Base-by-base conservation (phyloP, 73 alveolate genomes). In the Tetrahymena borealis region DNA sequence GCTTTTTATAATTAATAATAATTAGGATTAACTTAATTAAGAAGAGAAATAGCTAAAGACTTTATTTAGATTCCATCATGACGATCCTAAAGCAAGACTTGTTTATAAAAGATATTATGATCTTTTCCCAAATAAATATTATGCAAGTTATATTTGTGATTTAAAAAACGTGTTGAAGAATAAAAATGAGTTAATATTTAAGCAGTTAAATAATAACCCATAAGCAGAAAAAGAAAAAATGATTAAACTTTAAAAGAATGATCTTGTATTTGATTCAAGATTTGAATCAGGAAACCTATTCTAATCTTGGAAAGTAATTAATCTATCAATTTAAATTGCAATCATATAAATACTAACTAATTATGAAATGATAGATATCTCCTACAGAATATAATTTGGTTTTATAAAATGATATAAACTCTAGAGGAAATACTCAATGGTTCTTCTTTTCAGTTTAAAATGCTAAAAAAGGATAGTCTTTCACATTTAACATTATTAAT, bases 361-460 rank as follows among this genome's bases (percentile, higher is more conserved):
- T 60, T n/a, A 5, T 60, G 3, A 11, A 60, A 20, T 4, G 28
- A 24, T 24, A 60, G 85, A 60, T 60, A 24, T 79, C 94, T 39
- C 98, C 97, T 90, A 92, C 90, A 90, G 98, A 97, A 78, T 98
- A 97, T 94, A 97, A 98, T 93, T 93, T 98, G 90, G 85, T 96
- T 79, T 92, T 98, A 78, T 98, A 97, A 92, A 98, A 98, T 91
- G 99, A 98, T 92, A 96, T 98, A 36, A 98, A 98, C 93, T 97
- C 99, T 13, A 91, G 94, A 91, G 99, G 99, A 33, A 97, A 98
- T 91, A 97, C 98, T 24, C 98, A 98, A 95, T 98, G 99, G 99
- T 98, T 96, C 93, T 98, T 94, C 94, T 98, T 95, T 90, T 90
- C 98, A 38, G 99, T 98, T 12, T 91, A 96, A 12, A 98, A 97